A percentile compares a stretch with the other conserved stretches of the same genome.
phyloP scores from a whole-genome alignment of 2,329 filamentous ascomycete genomes.

The Exophiala sp. region DNA sequence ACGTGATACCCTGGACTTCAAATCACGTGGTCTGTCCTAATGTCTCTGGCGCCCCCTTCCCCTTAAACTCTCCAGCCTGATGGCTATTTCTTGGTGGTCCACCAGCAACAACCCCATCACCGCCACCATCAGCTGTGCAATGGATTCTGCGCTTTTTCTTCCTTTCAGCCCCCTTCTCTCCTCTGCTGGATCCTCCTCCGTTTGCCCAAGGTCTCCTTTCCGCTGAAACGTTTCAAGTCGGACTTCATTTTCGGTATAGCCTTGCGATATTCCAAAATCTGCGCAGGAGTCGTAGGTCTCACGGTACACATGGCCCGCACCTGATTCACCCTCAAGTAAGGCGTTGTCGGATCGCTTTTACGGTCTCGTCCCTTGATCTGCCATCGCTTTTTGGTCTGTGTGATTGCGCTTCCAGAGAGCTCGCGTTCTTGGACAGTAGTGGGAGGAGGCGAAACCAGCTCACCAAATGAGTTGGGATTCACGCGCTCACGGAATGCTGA shows the following conservation, averaged over 20 bases:
- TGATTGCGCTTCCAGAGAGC: background rate
- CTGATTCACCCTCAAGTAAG: background rate
- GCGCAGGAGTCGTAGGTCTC: background rate
- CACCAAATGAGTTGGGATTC: background rate
- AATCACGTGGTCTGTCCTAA: too few species aligned
- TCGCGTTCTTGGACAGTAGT: background rate
- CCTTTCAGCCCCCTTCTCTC: too few species aligned
- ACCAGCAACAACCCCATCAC: too few species aligned
- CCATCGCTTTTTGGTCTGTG: background rate
- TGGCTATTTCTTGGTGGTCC: too few species aligned
- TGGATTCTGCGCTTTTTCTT: too few species aligned
- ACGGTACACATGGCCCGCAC: slow-evolving; percentile 4
- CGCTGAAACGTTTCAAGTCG: background rate
- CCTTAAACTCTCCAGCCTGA: too few species aligned
- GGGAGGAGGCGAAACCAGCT: background rate
- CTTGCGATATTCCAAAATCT: background rate
- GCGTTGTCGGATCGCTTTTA: background rate
- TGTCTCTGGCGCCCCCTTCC: too few species aligned
- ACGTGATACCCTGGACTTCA: too few species aligned
- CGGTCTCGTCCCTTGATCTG: background rate
- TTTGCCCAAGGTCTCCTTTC: too few species aligned
- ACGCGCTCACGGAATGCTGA: slow-evolving; percentile 5
- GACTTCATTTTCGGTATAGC: background rate
- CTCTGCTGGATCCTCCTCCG: too few species aligned
- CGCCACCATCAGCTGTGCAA: too few species aligned